A percentile compares a stretch with the other conserved stretches of the same genome.
These are phyloP conservation scores for Primulina eburnea DNA, from an alignment of 257 asterid species.

Conservation along the genomic window DNA sequence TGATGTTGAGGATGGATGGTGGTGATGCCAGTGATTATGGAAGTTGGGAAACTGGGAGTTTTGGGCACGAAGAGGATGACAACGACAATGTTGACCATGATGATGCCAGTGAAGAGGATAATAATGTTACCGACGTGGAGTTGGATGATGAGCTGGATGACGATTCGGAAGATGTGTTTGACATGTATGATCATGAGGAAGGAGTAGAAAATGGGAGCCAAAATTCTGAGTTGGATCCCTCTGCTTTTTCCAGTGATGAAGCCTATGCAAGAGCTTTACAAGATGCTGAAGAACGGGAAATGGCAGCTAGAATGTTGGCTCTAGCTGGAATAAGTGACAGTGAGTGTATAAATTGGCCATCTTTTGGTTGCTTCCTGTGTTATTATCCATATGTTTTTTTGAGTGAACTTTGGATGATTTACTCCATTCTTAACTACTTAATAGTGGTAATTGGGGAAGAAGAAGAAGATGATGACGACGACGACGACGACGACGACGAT, in stretches of 20 bases:
- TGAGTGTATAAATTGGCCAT: conserved; percentile 25
- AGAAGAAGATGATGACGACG: conserved; percentile 30
- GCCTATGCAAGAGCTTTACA: conserved; percentile 96
- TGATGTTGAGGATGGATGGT: conserved; percentile 79
- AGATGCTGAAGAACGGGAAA: conserved; percentile 83
- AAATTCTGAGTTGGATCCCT: conserved; percentile 69
- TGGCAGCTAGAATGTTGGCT: conserved; percentile 89
- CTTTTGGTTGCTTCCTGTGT: conserved; percentile 10
- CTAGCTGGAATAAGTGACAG: conserved; percentile 75
- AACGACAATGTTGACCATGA: conserved; percentile 44
- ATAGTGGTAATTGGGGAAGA: conserved; percentile 51
- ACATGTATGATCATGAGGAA: conserved; percentile 54
- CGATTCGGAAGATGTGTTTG: conserved; percentile 59
- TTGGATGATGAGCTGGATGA: conserved; percentile 55
- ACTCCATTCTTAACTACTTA: conserved; percentile 24
- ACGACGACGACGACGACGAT: conserved; percentile 47
- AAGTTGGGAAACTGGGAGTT: conserved; percentile 73
- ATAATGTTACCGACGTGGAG: conserved; percentile 55
- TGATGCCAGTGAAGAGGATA: conserved; percentile 72
- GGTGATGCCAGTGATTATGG: conserved; percentile 60
- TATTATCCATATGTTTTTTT: neutral
- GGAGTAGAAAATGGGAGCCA: conserved; percentile 50
- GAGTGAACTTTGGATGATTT: conserved; percentile 19
- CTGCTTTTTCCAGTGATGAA: conserved; percentile 86
- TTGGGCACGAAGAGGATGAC: conserved; percentile 45